Conservation (phyloP, 2,329 filamentous ascomycete genomes). For the Penicillium frequentans region DNA sequence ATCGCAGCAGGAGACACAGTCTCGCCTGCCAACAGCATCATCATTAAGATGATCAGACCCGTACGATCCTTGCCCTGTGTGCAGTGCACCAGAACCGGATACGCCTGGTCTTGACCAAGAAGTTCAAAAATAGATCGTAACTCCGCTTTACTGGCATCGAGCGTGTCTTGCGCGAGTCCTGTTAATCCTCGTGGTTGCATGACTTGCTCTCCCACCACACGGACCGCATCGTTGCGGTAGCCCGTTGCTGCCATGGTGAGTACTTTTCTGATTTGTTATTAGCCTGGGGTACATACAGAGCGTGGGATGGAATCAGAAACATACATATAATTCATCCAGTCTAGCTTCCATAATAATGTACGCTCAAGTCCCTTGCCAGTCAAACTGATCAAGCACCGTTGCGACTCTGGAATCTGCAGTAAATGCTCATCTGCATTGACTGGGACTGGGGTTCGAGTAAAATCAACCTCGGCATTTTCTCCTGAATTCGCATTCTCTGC, state of each 20-base stretch:
- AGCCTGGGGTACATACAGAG: background rate
- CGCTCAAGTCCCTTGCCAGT: slow-evolving; percentile 71
- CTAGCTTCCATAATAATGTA: slow-evolving; percentile 65
- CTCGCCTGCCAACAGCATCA: slow-evolving; percentile 61
- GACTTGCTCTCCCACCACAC: slow-evolving; percentile 66
- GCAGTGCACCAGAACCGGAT: slow-evolving; percentile 75
- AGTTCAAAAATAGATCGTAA: slow-evolving; percentile 70
- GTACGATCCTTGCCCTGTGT: slow-evolving; percentile 88
- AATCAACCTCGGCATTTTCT: slow-evolving; percentile 8
- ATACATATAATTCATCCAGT: slow-evolving; percentile 66
- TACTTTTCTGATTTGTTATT: slow-evolving; percentile 52
- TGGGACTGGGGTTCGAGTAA: slow-evolving; percentile 42
- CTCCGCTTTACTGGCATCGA: slow-evolving; percentile 64
- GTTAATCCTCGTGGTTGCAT: slow-evolving; percentile 71
- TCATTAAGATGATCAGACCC: slow-evolving; percentile 68
- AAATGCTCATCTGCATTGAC: slow-evolving; percentile 55
- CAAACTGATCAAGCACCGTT: slow-evolving; percentile 68
- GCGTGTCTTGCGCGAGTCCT: slow-evolving; percentile 67
- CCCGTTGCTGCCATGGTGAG: slow-evolving; percentile 64
- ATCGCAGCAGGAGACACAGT: slow-evolving; percentile 60
- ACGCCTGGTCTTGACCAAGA: slow-evolving; percentile 55
- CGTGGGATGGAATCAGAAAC: slow-evolving; percentile 16
- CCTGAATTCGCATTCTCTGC: slow-evolving; percentile 31
- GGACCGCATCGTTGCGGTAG: slow-evolving; percentile 68
- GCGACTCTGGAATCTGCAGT: slow-evolving; percentile 62